These are phyloP conservation scores for Pterocarpus santalinus DNA, from an alignment of 306 rosid genomes.

Conservation along the genomic window DNA sequence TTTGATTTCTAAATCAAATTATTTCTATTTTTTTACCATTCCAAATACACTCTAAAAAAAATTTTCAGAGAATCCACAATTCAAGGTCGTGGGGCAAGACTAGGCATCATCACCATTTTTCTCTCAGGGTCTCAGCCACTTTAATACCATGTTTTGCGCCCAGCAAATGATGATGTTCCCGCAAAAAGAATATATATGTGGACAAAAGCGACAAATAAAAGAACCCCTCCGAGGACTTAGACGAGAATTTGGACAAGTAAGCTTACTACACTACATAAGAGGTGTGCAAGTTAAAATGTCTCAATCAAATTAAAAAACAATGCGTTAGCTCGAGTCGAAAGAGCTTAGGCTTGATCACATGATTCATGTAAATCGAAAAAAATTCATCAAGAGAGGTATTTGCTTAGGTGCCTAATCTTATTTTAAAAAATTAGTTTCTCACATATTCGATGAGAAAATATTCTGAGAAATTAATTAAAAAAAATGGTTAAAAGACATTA, in stretches of 20 bases:
- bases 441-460: too few relatives aligned
- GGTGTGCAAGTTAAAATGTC: constrained; percentile 29
- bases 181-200: background rate
- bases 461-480: too few relatives aligned
- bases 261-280: background rate
- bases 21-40: too few relatives aligned
- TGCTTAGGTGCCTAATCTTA: too few relatives aligned
- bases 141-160: background rate
- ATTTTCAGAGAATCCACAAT: background rate
- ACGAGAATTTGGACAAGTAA: constrained; percentile 15
- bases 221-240: background rate
- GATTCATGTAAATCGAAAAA: too few relatives aligned
- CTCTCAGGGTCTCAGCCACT: background rate
- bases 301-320: background rate
- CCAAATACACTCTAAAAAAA: too few relatives aligned
- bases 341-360: too few relatives aligned
- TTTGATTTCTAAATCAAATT: too few relatives aligned
- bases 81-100: background rate
- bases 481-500: background rate
- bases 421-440: too few relatives aligned
- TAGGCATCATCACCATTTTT: background rate
- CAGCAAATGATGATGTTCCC: constrained; percentile 1
- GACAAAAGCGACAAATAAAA: constrained; percentile 12
- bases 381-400: too few relatives aligned
- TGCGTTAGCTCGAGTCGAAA: too few relatives aligned